Base-by-base conservation (phyloP, 2,329 filamentous ascomycete species). In the Rhexocercosporidium sp. region DNA sequence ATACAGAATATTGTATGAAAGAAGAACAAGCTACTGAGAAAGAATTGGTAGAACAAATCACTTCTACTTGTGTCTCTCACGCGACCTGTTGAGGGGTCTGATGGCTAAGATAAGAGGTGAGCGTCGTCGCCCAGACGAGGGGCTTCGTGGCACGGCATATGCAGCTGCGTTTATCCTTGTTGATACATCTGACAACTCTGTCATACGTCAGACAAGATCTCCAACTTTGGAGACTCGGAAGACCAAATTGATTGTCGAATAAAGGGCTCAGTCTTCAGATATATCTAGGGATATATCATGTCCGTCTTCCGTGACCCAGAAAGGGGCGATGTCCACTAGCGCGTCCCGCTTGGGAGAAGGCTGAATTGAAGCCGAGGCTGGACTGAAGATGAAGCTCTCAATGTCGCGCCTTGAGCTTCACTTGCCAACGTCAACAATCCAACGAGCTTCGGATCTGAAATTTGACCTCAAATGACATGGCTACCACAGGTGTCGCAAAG, bases 51-150 rank as follows among this genome's bases (percentile, higher is more conserved):
- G n/a, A 47, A 39, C 22, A 54, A 25, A n/a, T 31, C 20, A 61
- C 5, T 56, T 61, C 29, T 37, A 44, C 39, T 27, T 39, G 47
- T 47, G 16, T 54, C 29, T 16, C 53, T 60, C 41, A 59, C 22
- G 29, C 41, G 39, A 62, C 22, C 27, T 37, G 41, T 54, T 47
- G 57, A 66, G 63, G 66, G 63, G 63, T 61, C 47, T 53, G 61
- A 69, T 62, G 57, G 61, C 64, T 65, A 61, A 69, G 60, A 61
- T 39, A 25, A 67, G 62, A 67, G 62, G 59, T 37, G 31, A 54
- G 53, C 59, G 34, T 53, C 39, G 51, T 51, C n/a, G 44, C 51
- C 31, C 59, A 66, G 53, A 68, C 20, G 39, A 64, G 57, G 59
- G 54, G 65, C n/a, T 31, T 53, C 47, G 44, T 51, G 16, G 47